Percentiles rank a stretch among this genome's conserved stretches.
These are phyloP conservation scores for Podospora tetraspora DNA, from an alignment of 495 filamentous ascomycete species.

Conservation along the genomic window DNA sequence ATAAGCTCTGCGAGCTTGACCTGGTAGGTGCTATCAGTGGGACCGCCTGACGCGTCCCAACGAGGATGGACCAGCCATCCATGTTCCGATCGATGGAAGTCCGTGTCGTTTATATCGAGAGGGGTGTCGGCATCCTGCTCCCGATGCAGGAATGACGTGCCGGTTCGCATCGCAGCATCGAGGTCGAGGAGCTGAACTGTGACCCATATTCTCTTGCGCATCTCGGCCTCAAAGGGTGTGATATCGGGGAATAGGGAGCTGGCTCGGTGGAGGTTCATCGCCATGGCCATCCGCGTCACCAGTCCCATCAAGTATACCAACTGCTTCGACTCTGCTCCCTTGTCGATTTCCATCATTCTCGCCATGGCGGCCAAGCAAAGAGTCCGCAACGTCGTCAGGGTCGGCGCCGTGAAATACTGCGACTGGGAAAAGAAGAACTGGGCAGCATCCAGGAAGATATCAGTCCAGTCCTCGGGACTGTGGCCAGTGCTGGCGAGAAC, in stretches of 20 bases:
- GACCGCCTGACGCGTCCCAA: neutral
- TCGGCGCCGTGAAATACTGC: constrained; percentile 15
- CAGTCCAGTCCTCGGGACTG: constrained; percentile 19
- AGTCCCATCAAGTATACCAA: constrained; percentile 24
- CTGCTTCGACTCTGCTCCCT: constrained; percentile 16
- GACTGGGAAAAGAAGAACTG: constrained; percentile 24
- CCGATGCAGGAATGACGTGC: constrained; percentile 20
- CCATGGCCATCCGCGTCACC: constrained; percentile 17
- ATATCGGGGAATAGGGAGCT: constrained; percentile 37
- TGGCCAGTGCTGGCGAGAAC: constrained; percentile 17
- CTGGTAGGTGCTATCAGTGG: constrained; percentile 25
- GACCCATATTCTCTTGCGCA: constrained; percentile 40
- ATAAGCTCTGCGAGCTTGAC: constrained; percentile 15
- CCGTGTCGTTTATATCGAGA: constrained; percentile 20
- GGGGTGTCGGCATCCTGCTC: constrained; percentile 20
- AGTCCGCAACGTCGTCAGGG: constrained; percentile 18
- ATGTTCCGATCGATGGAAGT: constrained; percentile 16
- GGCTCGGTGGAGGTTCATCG: constrained; percentile 23
- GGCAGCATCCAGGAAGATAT: constrained; percentile 19
- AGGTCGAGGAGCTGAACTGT: constrained; percentile 38
- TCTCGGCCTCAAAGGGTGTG: constrained; percentile 37
- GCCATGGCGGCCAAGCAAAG: constrained; percentile 23
- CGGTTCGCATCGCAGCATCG: constrained; percentile 33
- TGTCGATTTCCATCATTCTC: constrained; percentile 23
- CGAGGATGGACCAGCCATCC: constrained; percentile 19